These are phyloP conservation scores for Kwoniella shivajii DNA, from an alignment of 1,284 basidiomycete species.

Conservation along the genomic window DNA sequence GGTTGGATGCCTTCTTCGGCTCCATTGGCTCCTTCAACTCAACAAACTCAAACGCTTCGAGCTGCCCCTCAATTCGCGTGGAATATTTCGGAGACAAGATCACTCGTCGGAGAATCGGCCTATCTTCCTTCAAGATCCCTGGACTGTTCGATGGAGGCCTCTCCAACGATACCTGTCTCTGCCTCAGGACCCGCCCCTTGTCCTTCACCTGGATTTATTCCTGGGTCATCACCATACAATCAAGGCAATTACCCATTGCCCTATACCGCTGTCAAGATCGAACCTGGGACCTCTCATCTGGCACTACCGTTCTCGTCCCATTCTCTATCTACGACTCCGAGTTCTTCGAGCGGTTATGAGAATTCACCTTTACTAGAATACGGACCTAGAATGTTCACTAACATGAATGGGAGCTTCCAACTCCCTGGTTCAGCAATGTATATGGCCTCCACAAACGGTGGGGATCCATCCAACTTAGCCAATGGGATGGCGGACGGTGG, in stretches of 20 bases:
- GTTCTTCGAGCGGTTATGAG: neutral
- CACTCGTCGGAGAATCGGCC: neutral
- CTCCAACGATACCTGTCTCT: neutral
- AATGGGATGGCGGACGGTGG: conserved; percentile 9
- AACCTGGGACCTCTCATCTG: conserved; percentile 10
- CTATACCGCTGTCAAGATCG: conserved; percentile 14
- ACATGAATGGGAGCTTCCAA: conserved; percentile 13
- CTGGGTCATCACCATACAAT: neutral
- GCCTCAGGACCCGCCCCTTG: neutral
- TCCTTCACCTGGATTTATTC: conserved; percentile 11
- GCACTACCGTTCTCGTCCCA: conserved; percentile 2
- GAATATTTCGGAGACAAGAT: conserved; percentile 13
- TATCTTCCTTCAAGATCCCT: neutral
- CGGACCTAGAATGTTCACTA: conserved; percentile 11
- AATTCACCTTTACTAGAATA: conserved; percentile 13
- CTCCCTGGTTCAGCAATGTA: conserved; percentile 11
- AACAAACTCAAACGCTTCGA: neutral
- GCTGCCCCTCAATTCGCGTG: conserved; percentile 11
- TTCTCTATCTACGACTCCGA: neutral
- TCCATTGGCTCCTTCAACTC: neutral
- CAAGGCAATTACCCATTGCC: neutral
- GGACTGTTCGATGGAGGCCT: neutral
- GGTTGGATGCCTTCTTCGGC: neutral
- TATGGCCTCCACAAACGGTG: conserved; percentile 7
- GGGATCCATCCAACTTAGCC: conserved; percentile 7